A percentile compares a stretch with the other conserved stretches of the same genome.
phyloP scores from a whole-genome alignment of 768 basidiomycete species.

The Mycena polygramma region DNA sequence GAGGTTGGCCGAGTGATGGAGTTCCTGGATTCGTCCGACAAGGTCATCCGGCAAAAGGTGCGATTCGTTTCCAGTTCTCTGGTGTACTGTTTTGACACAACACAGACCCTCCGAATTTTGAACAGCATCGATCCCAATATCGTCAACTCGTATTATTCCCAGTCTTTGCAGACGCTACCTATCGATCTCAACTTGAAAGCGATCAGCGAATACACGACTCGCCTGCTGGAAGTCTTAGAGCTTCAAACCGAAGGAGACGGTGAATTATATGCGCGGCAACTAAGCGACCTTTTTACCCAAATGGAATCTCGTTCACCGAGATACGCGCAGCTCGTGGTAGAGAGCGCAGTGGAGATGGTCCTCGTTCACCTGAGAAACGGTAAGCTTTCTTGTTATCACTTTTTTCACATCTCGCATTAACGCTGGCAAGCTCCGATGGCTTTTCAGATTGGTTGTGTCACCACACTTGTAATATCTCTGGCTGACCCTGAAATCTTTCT shows the following conservation, averaged over 20 bases:
- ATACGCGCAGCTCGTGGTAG: conserved; percentile 59
- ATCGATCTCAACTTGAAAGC: conserved; percentile 48
- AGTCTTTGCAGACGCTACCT: conserved; percentile 55
- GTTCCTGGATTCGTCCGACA: conserved; percentile 72
- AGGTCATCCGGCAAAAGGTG: conserved; percentile 71
- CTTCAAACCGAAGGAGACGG: conserved; percentile 63
- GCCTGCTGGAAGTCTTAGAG: conserved; percentile 70
- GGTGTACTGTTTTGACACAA: conserved; percentile 28
- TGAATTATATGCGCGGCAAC: conserved; percentile 66
- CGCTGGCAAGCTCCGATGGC: conserved; percentile 51
- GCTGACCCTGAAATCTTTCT: conserved; percentile 51
- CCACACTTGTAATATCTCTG: conserved; percentile 60
- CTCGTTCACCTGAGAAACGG: conserved; percentile 65
- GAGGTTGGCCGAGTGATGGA: conserved; percentile 83
- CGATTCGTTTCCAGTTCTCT: conserved; percentile 30
- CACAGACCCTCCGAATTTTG: conserved; percentile 73
- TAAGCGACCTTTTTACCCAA: conserved; percentile 57
- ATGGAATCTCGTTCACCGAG: conserved; percentile 51
- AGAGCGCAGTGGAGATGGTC: conserved; percentile 68
- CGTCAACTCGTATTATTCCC: conserved; percentile 66
- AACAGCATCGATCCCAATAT: conserved; percentile 69
- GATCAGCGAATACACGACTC: conserved; percentile 56
- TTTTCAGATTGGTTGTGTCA: conserved; percentile 60
- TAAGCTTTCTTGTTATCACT: conserved; percentile 44
- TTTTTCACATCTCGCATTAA: conserved; percentile 16